Percentiles rank a stretch among this genome's conserved stretches.
Conservation (phyloP, 768 basidiomycete genomes). For the Lactarius hatsudake region DNA sequence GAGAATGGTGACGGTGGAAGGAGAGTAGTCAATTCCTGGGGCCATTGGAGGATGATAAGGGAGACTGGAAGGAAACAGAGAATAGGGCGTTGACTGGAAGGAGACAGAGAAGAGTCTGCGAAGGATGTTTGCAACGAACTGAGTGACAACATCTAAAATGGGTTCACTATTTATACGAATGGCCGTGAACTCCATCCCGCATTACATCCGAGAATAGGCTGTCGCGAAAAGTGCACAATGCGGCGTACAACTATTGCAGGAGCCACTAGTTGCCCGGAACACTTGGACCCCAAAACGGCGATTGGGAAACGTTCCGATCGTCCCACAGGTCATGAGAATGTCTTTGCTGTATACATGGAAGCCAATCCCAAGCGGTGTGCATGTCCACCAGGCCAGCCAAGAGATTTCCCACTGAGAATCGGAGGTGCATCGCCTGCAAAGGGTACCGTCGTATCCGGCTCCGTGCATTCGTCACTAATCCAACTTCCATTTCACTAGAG, state of each 20-base stretch:
- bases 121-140: background rate
- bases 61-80: background rate
- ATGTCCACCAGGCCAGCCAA: background rate
- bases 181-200: background rate
- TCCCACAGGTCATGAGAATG: background rate
- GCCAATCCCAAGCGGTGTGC: background rate
- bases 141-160: background rate
- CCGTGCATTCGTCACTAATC: background rate
- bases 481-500: background rate
- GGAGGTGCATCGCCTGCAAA: background rate
- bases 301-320: background rate
- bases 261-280: background rate
- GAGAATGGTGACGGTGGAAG: background rate
- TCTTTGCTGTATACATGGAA: background rate
- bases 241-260: background rate
- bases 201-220: conserved; percentile 5
- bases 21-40: conserved; percentile 12
- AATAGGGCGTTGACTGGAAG: background rate
- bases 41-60: conserved; percentile 2
- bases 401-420: background rate
- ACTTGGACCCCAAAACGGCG: background rate
- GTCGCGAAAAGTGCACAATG: background rate
- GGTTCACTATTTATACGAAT: background rate
- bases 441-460: background rate
- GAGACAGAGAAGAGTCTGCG: background rate